Evolutionary conservation across 345 rosid species (phyloP).

Genomic region (Brassica cretica): DNA sequence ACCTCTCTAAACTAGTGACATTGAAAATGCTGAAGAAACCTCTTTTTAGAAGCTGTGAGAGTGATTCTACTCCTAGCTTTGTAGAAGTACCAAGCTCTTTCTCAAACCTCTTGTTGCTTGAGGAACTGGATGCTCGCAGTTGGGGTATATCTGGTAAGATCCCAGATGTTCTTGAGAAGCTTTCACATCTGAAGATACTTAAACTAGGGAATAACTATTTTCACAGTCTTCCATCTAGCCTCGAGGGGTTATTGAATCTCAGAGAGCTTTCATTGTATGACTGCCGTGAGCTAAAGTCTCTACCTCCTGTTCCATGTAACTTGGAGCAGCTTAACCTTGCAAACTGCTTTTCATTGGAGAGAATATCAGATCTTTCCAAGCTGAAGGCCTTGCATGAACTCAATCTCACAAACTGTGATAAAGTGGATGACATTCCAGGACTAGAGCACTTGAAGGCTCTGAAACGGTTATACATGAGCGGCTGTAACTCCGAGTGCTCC

Average conservation of each 20-base stretch:
- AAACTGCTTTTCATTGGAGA: constrained; percentile 36
- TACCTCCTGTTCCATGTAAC: constrained; percentile 26
- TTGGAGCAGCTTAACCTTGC: constrained; percentile 26
- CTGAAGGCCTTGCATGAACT: constrained; percentile 12
- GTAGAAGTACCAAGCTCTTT: constrained; percentile 28
- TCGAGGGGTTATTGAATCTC: constrained; percentile 18
- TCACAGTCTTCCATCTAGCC: constrained; percentile 34
- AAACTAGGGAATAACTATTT: constrained; percentile 32
- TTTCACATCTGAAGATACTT: constrained; percentile 3
- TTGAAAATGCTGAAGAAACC: constrained; percentile 32
- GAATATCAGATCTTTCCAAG: constrained; percentile 16
- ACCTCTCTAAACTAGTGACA: constrained; percentile 25
- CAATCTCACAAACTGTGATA: constrained; percentile 30
- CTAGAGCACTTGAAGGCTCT: constrained; percentile 13
- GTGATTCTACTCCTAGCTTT: background rate
- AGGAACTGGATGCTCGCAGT: constrained; percentile 33
- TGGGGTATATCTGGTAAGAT: constrained; percentile 30
- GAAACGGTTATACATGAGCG: constrained; percentile 23
- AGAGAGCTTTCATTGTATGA: constrained; percentile 15
- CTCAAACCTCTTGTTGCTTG: constrained; percentile 34
- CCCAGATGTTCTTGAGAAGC: constrained; percentile 24
- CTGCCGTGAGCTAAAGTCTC: constrained; percentile 34
- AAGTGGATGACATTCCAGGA: constrained; percentile 33
- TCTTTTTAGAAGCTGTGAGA: constrained; percentile 25
- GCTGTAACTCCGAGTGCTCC: constrained; percentile 20